These are phyloP conservation scores for Saccharomyces uvarum DNA, from an alignment of 1,139 yeast species.

Conservation along the genomic window DNA sequence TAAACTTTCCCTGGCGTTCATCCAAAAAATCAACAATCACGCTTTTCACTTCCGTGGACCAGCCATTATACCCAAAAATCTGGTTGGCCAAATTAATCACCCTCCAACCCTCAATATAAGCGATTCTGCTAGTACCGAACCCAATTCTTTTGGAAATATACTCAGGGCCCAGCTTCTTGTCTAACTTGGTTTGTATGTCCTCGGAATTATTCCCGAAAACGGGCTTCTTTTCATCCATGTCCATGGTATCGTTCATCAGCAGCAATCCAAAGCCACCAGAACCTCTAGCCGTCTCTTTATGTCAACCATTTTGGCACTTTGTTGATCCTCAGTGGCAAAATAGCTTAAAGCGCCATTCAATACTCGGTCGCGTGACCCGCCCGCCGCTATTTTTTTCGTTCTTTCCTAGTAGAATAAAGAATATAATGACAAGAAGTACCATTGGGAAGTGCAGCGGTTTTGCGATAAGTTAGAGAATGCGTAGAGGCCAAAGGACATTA, in stretches of 20 bases:
- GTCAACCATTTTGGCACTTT: background rate
- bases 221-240: conserved; percentile 24
- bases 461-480: background rate
- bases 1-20: conserved; percentile 45
- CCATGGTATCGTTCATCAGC: conserved; percentile 2
- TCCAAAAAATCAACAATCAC: conserved; percentile 68
- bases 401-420: background rate
- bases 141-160: conserved; percentile 77
- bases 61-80: conserved; percentile 74
- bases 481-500: background rate
- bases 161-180: conserved; percentile 79
- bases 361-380: conserved; percentile 1
- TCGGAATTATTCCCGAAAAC: conserved; percentile 16
- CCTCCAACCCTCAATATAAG: conserved; percentile 76
- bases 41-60: conserved; percentile 63
- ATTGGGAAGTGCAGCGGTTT: background rate
- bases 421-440: background rate
- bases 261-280: background rate
- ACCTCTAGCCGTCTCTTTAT: background rate
- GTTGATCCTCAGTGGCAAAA: conserved; percentile 1
- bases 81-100: conserved; percentile 72
- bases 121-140: conserved; percentile 60
- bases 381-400: background rate
- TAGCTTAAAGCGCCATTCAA: background rate
- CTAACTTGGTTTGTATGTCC: conserved; percentile 38